Evolutionary conservation across 768 basidiomycete genomes (phyloP), one percentile per base, ranked within the genome.

Genomic region (Lenzites betulinus): DNA sequence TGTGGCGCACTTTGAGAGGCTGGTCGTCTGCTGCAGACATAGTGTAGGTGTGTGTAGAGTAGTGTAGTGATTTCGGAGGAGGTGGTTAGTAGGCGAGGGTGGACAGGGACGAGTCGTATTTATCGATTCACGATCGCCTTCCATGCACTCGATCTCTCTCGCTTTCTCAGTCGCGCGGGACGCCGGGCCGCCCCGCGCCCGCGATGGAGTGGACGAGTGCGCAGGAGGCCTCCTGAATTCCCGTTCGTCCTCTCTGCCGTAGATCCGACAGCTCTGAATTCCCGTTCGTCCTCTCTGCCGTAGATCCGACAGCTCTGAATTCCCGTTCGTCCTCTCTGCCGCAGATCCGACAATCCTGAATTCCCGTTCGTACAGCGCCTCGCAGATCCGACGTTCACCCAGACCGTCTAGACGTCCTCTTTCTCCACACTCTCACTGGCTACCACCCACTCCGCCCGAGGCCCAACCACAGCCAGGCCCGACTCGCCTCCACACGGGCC

Each of bases 1-100:
- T 16, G 22, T 25, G 26, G 58, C 66, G 46, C 47, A 67, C 66
- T 57, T 61, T 64, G 51, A 67, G 63, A 51, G 63, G 62, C 30
- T 60, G 44, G 20, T 63, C 50, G 38, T 58, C 48, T 33, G 46
- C n/a, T 2, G 59, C 52, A 54, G 66, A 60, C 62, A 65, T 65
- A 54, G 36, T 20, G 18, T 9, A 35, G 25, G 1, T 41, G 30
- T 44, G 16, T 5, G 26, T 20, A 16, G 54, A 33, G 51, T 18
- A 20, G 9, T 9, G 20, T 22, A 22, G 9, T 30, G 28, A 20
- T 49, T 16, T 9, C 30, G 39, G 18, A 49, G 50, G 18, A 33
- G 51, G 23, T 50, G 36, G 49, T 35, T 22, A n/a, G 33, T 59
- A 38, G 13, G 30, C 11, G 33, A 12, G 44, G 42, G 15, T 35